A percentile compares a stretch with the other conserved stretches of the same genome.
These are phyloP conservation scores for Cryphonectria parasitica DNA, from an alignment of 2,329 filamentous ascomycete genomes.

Conservation along the genomic window DNA sequence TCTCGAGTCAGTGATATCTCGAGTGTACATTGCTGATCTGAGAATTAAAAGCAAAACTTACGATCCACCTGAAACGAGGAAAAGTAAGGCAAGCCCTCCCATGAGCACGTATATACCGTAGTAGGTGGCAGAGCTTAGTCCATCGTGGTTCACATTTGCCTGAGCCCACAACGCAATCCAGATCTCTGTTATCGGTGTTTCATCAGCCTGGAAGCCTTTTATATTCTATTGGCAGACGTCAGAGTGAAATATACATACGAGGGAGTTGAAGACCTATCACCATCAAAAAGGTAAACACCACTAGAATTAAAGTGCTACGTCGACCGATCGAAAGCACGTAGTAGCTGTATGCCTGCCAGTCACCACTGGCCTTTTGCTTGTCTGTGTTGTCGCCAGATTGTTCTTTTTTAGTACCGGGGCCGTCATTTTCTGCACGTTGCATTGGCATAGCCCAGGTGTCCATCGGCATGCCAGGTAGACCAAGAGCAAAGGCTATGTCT, in stretches of 20 bases:
- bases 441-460: not conserved
- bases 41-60: not conserved
- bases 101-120: not conserved
- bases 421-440: not conserved
- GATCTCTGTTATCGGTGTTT: not conserved
- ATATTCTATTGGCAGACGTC: not conserved
- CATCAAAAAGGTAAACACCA: not conserved
- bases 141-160: not conserved
- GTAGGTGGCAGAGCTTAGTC: not conserved
- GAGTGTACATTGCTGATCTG: not conserved
- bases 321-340: not conserved
- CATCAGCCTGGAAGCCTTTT: not conserved
- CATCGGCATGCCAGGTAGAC: too few relatives aligned
- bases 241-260: not conserved
- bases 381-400: not conserved
- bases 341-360: not conserved
- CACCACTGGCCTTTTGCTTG: not conserved
- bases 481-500: not conserved
- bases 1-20: not conserved
- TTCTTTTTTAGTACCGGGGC: too few relatives aligned
- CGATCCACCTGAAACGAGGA: not conserved
- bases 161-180: not conserved
- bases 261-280: not conserved
- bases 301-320: not conserved
- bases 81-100: not conserved